Evolutionary conservation across 495 filamentous ascomycete genomes (phyloP).

Genomic region (Parathielavia appendiculata): DNA sequence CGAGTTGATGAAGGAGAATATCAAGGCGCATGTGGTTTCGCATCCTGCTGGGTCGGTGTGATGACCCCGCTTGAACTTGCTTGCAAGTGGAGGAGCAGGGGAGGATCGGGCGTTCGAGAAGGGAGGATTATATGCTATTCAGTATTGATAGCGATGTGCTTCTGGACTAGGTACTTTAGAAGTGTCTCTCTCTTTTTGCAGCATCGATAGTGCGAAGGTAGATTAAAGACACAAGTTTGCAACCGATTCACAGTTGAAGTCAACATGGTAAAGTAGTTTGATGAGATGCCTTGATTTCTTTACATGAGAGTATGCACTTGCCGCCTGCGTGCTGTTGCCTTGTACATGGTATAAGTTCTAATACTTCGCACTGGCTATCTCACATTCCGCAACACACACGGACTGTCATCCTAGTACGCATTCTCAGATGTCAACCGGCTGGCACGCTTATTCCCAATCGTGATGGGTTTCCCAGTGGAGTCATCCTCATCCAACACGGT

Average conservation of each 20-base stretch:
- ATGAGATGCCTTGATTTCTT: neutral
- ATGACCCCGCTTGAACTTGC: neutral
- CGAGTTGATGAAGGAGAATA: neutral
- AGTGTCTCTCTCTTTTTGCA: neutral
- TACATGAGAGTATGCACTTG: neutral
- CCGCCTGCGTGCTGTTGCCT: neutral
- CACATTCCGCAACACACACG: neutral
- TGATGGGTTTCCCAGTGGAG: neutral
- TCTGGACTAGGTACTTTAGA: neutral
- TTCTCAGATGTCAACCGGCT: neutral
- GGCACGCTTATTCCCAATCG: no score
- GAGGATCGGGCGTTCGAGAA: neutral
- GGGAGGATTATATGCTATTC: neutral
- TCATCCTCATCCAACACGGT: neutral
- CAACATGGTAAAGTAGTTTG: neutral
- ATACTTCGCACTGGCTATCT: neutral
- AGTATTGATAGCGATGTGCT: neutral
- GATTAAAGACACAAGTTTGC: no score
- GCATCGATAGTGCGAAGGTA: neutral
- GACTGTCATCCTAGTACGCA: neutral
- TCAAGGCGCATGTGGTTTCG: neutral
- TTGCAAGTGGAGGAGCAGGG: no score
- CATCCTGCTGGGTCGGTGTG: neutral
- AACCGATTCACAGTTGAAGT: neutral
- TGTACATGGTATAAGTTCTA: constrained; percentile 4